A percentile compares a stretch with the other conserved stretches of the same genome.
phyloP scores from a whole-genome alignment of 129 eudicot species.

The Escallonia herrerae region DNA sequence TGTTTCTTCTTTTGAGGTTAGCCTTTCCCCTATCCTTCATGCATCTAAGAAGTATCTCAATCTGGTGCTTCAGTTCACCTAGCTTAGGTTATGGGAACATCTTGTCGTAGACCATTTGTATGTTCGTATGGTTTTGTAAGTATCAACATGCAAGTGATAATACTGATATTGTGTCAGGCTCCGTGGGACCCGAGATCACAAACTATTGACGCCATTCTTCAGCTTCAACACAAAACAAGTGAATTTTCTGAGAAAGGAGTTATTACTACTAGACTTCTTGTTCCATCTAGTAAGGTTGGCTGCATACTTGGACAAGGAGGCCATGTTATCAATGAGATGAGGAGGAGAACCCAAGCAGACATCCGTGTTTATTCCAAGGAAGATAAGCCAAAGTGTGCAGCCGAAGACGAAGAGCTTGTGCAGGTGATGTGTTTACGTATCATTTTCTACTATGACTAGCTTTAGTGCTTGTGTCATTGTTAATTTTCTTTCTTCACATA shows the following conservation, averaged over 20 bases:
- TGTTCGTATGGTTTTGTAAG: too few species aligned
- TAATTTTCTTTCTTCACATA: neutral
- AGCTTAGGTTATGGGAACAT: too few species aligned
- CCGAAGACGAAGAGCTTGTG: constrained; percentile 85
- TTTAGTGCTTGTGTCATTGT: neutral
- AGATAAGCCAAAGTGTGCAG: constrained; percentile 67
- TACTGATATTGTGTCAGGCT: constrained; percentile 36
- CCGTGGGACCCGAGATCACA: constrained; percentile 57
- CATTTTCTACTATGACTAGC: neutral
- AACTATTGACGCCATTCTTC: constrained; percentile 78
- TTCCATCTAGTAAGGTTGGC: constrained; percentile 80
- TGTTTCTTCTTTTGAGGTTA: constrained; percentile 77
- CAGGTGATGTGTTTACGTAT: constrained; percentile 34
- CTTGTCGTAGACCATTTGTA: too few species aligned
- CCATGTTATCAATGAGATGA: constrained; percentile 71
- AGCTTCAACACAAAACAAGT: constrained; percentile 63
- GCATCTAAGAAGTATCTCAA: neutral
- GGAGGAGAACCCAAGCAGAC: constrained; percentile 79
- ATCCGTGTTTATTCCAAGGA: constrained; percentile 77
- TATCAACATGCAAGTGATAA: too few species aligned
- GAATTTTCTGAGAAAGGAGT: constrained; percentile 61
- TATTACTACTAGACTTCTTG: constrained; percentile 57
- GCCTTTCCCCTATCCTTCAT: neutral
- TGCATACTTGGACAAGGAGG: constrained; percentile 94
- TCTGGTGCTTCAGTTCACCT: neutral